Evolutionary conservation across 2,329 filamentous ascomycete species (phyloP).

Genomic region (Apiospora rasikravindrae): DNA sequence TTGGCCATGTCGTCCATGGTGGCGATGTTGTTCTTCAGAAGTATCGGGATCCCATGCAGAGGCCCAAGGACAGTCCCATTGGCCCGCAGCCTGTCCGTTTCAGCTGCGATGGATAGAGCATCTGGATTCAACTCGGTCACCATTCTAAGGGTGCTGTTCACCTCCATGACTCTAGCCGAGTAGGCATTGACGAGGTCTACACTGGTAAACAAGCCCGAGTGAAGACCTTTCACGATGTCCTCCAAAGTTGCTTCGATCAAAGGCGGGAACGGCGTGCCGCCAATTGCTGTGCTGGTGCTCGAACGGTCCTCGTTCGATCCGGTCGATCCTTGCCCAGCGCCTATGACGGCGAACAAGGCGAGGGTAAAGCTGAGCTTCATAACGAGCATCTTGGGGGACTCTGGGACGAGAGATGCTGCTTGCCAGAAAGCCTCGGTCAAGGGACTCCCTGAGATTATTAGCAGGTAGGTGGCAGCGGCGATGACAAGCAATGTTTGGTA

Average conservation of each 20-base stretch:
- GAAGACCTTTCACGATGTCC: slow-evolving; percentile 32
- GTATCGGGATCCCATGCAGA: slow-evolving; percentile 67
- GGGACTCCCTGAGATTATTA: not conserved
- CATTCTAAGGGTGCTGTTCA: slow-evolving; percentile 39
- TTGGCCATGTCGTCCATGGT: slow-evolving; percentile 68
- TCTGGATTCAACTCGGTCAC: slow-evolving; percentile 45
- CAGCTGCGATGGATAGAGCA: slow-evolving; percentile 43
- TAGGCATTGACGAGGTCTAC: slow-evolving; percentile 41
- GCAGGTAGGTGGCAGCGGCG: not conserved
- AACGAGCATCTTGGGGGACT: slow-evolving; percentile 11
- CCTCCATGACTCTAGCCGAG: slow-evolving; percentile 39
- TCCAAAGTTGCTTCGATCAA: slow-evolving; percentile 33
- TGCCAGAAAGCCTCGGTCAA: not conserved
- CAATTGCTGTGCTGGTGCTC: slow-evolving; percentile 14
- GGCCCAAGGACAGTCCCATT: slow-evolving; percentile 42
- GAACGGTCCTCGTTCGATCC: not conserved
- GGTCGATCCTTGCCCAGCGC: not conserved
- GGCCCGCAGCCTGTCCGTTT: slow-evolving; percentile 39
- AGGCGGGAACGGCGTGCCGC: slow-evolving; percentile 25
- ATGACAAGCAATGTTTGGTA: not conserved
- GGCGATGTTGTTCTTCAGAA: slow-evolving; percentile 72
- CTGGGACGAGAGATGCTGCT: not conserved
- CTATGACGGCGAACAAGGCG: not conserved
- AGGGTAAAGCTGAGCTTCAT: slow-evolving; percentile 15
- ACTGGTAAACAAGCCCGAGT: slow-evolving; percentile 35